Evolutionary conservation across 768 basidiomycete species (phyloP), one percentile per base, ranked within the genome.

Genomic region (Leccinum uliginosum): DNA sequence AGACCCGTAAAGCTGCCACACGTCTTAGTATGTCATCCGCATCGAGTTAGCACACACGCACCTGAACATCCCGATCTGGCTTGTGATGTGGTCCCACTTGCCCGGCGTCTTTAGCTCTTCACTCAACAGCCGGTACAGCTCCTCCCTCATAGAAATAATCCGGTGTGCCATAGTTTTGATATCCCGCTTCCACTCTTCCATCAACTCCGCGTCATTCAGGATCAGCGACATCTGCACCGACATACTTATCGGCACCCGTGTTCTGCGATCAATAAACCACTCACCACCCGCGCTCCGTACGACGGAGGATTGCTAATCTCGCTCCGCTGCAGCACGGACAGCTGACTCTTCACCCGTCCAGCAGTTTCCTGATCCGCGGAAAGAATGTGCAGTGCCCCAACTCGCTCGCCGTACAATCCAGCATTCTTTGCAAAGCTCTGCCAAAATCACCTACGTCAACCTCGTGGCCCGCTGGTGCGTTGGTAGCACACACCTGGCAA

Each of bases 41-140:
- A 12, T 46, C 19, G 5, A 11, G 40, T 43, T 19, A 43, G 40
- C 40, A 43, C n/a, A 26, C 29, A 66, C 78, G 58, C 70, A 93
- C 85, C 90, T 93, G 80, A 95, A 97, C 95, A 96, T 97, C 55
- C 95, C 96, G 73, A 98, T 98, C 79, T 98, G 97, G 52, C 84
- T 83, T 64, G 88, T 77, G 66, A 99, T 96, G 74, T 98, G 96
- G n/a, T 87, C 83, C 97, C 97, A 99, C 67, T 84, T 85, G 6
- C 94, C 93, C 4, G 94, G 94, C 51, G 92, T 95, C 67, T 89
- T 81, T 61, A 93, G 73, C 70, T 89, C 86, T 60, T 91, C 79
- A 24, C 67, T 69, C 68, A 97, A 72, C 65, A 90, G 69, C 54
- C 80, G 75, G 78, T 84, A 79, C 63, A 99, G 78, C 75, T 89